Evolutionary conservation across 2,329 filamentous ascomycete species (phyloP).

Genomic region (Aureobasidium sp.): DNA sequence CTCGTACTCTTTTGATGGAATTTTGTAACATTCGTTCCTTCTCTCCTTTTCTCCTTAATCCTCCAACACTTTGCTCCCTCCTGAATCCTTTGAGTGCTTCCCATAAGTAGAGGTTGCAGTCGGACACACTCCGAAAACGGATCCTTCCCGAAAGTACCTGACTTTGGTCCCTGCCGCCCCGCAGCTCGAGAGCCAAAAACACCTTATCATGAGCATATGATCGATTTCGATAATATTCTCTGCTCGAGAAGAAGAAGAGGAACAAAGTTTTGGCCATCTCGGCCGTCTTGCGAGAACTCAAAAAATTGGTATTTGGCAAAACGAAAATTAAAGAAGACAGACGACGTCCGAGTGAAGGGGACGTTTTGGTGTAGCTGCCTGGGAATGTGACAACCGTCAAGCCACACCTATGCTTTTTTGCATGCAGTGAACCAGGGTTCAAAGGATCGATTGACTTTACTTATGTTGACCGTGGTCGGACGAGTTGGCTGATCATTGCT

Average conservation of each 20-base stretch:
- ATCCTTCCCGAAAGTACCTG: background rate
- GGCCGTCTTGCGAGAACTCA: too few relatives aligned
- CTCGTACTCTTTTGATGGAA: too few relatives aligned
- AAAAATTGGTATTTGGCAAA: too few relatives aligned
- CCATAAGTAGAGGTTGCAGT: background rate
- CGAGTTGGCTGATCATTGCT: background rate
- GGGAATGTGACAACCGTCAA: too few relatives aligned
- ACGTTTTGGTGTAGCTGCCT: too few relatives aligned
- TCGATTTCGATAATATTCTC: too few relatives aligned
- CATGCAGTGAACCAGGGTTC: background rate
- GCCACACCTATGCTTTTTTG: background rate
- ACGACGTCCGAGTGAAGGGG: too few relatives aligned
- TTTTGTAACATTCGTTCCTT: too few relatives aligned
- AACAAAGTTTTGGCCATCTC: background rate
- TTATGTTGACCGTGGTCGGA: background rate
- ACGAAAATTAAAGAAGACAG: too few relatives aligned
- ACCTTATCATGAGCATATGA: too few relatives aligned
- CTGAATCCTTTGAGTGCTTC: background rate
- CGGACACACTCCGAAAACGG: background rate
- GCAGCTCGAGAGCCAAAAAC: background rate
- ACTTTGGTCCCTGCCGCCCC: too few relatives aligned
- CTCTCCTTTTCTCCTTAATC: too few relatives aligned
- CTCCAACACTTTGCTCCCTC: background rate
- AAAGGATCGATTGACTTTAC: background rate
- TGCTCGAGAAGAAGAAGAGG: background rate